phyloP scores from a whole-genome alignment of 495 filamentous ascomycete species.

The Hyaloscypha variabilis region DNA sequence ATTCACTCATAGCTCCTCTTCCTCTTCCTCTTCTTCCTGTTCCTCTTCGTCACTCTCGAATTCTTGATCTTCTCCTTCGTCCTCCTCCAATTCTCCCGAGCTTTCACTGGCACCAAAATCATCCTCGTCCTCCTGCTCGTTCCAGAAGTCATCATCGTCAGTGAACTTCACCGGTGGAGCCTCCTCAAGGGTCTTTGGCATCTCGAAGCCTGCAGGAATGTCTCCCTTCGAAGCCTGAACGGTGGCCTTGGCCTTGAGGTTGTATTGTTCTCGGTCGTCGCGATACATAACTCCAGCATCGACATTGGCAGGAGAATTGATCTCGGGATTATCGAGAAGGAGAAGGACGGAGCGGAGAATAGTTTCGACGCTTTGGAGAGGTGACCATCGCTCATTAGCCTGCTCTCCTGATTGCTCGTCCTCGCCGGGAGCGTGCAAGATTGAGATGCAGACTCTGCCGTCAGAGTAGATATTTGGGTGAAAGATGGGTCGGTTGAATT shows the following conservation, averaged over 20 bases:
- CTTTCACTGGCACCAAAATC: constrained; percentile 78
- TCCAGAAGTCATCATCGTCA: constrained; percentile 82
- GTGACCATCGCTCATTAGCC: constrained; percentile 89
- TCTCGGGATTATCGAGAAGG: constrained; percentile 93
- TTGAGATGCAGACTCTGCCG: constrained; percentile 93
- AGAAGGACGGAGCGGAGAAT: constrained; percentile 90
- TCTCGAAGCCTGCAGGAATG: constrained; percentile 78
- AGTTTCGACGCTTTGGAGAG: constrained; percentile 89
- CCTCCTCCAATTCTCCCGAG: constrained; percentile 55
- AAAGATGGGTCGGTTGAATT: constrained; percentile 77
- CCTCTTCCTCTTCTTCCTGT: constrained; percentile 25
- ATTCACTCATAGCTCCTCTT: constrained; percentile 17
- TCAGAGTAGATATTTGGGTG: constrained; percentile 95
- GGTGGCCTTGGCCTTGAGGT: constrained; percentile 64
- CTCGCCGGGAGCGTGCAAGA: constrained; percentile 89
- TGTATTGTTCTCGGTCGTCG: constrained; percentile 68
- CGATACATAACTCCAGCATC: constrained; percentile 88
- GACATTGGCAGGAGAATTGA: constrained; percentile 91
- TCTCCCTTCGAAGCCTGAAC: constrained; percentile 75
- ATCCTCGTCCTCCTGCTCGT: constrained; percentile 78
- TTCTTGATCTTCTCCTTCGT: constrained; percentile 50
- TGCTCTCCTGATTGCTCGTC: constrained; percentile 89
- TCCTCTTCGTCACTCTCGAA: constrained; percentile 27
- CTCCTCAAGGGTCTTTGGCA: constrained; percentile 72
- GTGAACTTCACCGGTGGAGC: constrained; percentile 61